phyloP scores from a whole-genome alignment of 495 filamentous ascomycete genomes.

The Annulohypoxylon moriforme region DNA sequence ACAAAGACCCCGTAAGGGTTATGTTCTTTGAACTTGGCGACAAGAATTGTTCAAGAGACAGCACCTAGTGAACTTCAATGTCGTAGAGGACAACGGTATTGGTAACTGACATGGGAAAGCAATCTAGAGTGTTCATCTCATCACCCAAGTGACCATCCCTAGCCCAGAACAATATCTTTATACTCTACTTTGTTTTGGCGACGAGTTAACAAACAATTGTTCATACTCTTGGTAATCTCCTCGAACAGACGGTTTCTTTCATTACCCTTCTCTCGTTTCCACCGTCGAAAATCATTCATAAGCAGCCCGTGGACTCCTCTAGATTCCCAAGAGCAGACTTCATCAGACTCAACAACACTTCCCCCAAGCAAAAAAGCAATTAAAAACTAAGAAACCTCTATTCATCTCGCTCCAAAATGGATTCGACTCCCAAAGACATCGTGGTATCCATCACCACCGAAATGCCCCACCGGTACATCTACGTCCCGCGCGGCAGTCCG shows the following conservation, averaged over 20 bases:
- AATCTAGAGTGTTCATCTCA: too few relatives aligned
- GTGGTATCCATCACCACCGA: conserved; percentile 29
- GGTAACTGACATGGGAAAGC: too few relatives aligned
- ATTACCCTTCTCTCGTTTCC: background rate
- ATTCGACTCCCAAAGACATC: conserved; percentile 25
- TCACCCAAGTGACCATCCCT: too few relatives aligned
- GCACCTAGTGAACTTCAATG: too few relatives aligned
- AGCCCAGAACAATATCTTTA: background rate
- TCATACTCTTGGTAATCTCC: background rate
- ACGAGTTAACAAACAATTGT: background rate
- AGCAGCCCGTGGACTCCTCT: background rate
- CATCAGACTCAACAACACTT: background rate
- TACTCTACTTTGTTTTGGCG: background rate
- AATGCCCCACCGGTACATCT: conserved; percentile 51
- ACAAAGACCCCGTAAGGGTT: too few relatives aligned
- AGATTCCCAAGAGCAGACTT: background rate
- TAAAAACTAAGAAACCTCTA: background rate
- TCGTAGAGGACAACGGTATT: too few relatives aligned
- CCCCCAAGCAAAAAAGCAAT: too few relatives aligned
- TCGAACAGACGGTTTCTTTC: background rate
- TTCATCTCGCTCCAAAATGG: background rate
- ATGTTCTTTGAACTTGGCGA: too few relatives aligned
- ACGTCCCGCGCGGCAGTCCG: conserved; percentile 52
- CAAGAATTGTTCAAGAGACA: too few relatives aligned
- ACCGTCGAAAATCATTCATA: background rate